Evolutionary conservation across 179 eudicot species (phyloP), one percentile per base, ranked within the genome.

Genomic region (Sideroxylon spinosum): DNA sequence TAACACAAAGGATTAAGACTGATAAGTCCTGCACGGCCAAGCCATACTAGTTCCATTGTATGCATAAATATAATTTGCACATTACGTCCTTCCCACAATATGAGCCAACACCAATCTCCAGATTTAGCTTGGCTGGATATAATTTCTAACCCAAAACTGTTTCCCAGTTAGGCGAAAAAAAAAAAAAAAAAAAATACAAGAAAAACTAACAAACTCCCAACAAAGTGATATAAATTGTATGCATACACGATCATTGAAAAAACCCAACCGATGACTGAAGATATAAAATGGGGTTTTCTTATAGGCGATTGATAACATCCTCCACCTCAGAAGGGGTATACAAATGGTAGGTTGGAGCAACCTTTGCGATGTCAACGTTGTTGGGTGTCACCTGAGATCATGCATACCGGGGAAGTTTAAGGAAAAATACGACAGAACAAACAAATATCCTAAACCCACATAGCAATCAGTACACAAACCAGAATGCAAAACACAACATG

Each of bases 291-390:
- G 28, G 53, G 6, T 57, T 62, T 32, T 52, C 3, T 95, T 84
- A 96, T 70, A 96, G 88, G 78, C 97, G 99, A 59, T 62, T 79
- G 71, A 96, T 94, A 25, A 96, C 98, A 59, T 89, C 94, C 77
- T 96, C 99, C 73, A 96, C 98, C 82, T 96, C 99, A 4, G 97
- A 75, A 29, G 99, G 98, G 60, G 97, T 44, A 78, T 96, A 96
- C 53, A 96, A 79, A 84, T 96, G 99, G 86, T 96, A 96, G 67
- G 90, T 85, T 19, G 98, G 99, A 53, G 98, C 88, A 25, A 95
- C 99, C 89, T 87, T 95, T 7, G 98, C 98, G 73, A 95, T 93
- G 86, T 95, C 94, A 46, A 91, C 98, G 26, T 89, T 90, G 81
- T 91, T 94, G 14, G 97, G 96, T 13, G 99, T 91, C 63, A 89